phyloP scores from a whole-genome alignment of 2,329 filamentous ascomycete genomes.

The Trichoderma atroviride region DNA sequence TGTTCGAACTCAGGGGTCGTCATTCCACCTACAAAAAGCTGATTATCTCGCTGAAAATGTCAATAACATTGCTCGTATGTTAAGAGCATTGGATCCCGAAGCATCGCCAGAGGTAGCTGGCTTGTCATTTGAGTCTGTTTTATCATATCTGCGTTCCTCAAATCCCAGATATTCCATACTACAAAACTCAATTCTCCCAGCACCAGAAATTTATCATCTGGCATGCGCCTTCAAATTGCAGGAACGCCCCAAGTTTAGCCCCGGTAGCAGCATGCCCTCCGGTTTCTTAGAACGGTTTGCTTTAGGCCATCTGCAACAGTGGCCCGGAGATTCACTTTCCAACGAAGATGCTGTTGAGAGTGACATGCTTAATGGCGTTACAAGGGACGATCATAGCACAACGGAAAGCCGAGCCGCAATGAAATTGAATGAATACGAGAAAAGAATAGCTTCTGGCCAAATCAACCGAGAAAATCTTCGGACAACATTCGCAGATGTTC shows the following conservation, averaged over 20 bases:
- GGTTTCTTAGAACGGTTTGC: conserved; percentile 39
- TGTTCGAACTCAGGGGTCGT: not conserved
- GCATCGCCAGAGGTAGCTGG: conserved; percentile 16
- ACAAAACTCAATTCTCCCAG: conserved; percentile 42
- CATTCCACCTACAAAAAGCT: conserved; percentile 37
- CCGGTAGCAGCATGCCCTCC: conserved; percentile 31
- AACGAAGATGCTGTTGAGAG: conserved; percentile 36
- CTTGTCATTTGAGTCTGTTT: conserved; percentile 33
- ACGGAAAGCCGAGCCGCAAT: conserved; percentile 32
- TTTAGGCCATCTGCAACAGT: conserved; percentile 40
- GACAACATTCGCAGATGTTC: conserved; percentile 85
- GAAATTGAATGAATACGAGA: conserved; percentile 75
- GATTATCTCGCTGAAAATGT: conserved; percentile 52
- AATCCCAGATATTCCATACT: conserved; percentile 37
- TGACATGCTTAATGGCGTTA: conserved; percentile 32
- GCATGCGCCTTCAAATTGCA: conserved; percentile 39
- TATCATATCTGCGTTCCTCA: conserved; percentile 35
- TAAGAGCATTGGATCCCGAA: conserved; percentile 42
- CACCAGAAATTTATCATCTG: conserved; percentile 45
- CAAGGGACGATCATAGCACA: conserved; percentile 37
- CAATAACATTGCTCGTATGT: conserved; percentile 51
- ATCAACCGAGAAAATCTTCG: conserved; percentile 80
- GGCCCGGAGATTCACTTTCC: conserved; percentile 37
- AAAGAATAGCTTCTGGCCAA: conserved; percentile 78
- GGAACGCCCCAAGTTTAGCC: conserved; percentile 28